Conservation (phyloP, 129 eudicot species). For the Escallonia rubra region DNA sequence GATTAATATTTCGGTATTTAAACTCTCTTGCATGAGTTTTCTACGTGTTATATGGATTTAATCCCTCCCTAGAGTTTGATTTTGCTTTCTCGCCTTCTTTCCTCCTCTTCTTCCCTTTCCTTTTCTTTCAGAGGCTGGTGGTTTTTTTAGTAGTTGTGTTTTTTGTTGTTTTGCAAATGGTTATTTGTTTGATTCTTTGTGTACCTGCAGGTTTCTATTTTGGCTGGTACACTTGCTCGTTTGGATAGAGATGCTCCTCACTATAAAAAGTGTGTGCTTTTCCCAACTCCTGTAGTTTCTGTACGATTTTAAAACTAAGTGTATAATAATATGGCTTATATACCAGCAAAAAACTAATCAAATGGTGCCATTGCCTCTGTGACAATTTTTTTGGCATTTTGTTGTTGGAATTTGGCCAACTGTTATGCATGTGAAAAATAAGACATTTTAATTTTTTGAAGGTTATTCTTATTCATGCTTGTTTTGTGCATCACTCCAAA, state of each 20-base stretch:
- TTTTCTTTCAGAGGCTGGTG: neutral
- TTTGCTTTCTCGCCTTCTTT: neutral
- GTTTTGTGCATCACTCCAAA: no score
- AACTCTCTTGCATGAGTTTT: neutral
- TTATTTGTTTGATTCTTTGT: constrained; percentile 4
- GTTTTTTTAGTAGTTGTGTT: neutral
- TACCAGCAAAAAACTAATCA: no score
- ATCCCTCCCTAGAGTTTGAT: neutral
- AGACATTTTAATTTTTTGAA: no score
- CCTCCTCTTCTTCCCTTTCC: neutral
- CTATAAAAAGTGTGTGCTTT: constrained; percentile 63
- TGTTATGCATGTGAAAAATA: no score
- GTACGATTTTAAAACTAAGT: no score
- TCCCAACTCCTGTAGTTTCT: no score
- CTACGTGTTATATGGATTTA: neutral
- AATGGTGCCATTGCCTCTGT: no score
- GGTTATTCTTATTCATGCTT: no score
- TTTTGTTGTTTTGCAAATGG: neutral
- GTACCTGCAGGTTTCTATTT: constrained; percentile 78
- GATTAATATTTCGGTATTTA: no score
- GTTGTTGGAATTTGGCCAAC: no score
- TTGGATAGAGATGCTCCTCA: constrained; percentile 96
- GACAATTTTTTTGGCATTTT: no score
- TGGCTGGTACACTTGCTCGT: constrained; percentile 98
- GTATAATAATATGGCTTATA: no score